These are phyloP conservation scores for Jatropha curcas DNA, from an alignment of 345 rosid genomes.

Conservation along the genomic window DNA sequence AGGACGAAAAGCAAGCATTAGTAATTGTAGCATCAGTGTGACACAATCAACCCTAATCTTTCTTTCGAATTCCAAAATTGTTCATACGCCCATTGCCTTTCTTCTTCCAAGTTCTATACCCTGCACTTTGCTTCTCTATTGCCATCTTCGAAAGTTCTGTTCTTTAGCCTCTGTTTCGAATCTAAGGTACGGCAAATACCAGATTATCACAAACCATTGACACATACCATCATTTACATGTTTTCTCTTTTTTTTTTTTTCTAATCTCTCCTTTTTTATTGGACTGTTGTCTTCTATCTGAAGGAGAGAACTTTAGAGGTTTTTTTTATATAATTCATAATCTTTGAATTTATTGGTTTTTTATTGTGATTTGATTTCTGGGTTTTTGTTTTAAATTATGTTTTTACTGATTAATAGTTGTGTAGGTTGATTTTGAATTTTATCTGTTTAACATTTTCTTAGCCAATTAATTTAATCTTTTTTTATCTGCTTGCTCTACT, in stretches of 20 bases:
- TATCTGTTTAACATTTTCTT: background rate
- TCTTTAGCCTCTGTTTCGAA: background rate
- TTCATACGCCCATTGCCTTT: background rate
- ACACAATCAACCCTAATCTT: slow-evolving; percentile 36
- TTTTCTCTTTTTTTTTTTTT: background rate
- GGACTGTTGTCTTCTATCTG: background rate
- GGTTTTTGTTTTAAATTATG: background rate
- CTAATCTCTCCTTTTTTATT: background rate
- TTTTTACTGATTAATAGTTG: no score
- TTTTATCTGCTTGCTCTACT: background rate
- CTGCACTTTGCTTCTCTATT: background rate
- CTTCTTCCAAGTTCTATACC: background rate
- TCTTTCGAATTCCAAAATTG: slow-evolving; percentile 21
- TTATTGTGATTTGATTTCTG: background rate
- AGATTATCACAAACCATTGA: background rate
- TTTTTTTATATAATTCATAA: background rate
- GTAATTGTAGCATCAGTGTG: no score
- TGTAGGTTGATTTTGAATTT: background rate
- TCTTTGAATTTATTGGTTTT: no score
- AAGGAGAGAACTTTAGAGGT: background rate
- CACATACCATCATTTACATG: background rate
- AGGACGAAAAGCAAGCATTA: no score
- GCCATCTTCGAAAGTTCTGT: background rate
- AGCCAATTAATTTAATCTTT: background rate
- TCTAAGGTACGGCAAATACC: slow-evolving; percentile 17